phyloP scores from a whole-genome alignment of 768 basidiomycete genomes.

The Mycena metata region DNA sequence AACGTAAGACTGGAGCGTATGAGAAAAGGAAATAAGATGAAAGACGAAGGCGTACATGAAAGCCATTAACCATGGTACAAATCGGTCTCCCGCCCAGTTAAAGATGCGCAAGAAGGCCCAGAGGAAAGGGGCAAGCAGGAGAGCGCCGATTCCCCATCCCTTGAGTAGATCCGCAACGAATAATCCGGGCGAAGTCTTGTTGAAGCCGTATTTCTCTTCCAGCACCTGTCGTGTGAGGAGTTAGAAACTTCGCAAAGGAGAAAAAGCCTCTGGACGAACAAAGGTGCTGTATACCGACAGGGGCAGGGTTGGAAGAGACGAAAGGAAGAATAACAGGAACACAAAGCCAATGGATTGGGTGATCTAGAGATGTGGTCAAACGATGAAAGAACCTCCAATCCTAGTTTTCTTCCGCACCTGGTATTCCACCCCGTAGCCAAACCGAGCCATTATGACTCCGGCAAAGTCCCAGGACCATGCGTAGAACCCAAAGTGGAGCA shows the following conservation, averaged over 20 bases:
- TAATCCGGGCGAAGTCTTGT: slow-evolving; percentile 86
- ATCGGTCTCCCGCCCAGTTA: slow-evolving; percentile 92
- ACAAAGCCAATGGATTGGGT: slow-evolving; percentile 86
- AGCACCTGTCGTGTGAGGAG: slow-evolving; percentile 49
- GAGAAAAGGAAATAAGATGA: neutral
- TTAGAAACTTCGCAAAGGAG: neutral
- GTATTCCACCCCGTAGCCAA: slow-evolving; percentile 79
- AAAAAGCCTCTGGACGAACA: slow-evolving; percentile 51
- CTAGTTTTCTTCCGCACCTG: slow-evolving; percentile 63
- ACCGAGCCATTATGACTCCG: slow-evolving; percentile 61
- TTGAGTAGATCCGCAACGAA: slow-evolving; percentile 89
- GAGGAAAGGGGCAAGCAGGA: slow-evolving; percentile 87
- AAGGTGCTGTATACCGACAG: slow-evolving; percentile 90
- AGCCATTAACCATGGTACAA: slow-evolving; percentile 93
- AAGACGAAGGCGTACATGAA: slow-evolving; percentile 75
- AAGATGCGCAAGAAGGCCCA: slow-evolving; percentile 91
- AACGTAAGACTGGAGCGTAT: slow-evolving; percentile 72
- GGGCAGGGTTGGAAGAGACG: slow-evolving; percentile 79
- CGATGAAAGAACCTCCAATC: neutral
- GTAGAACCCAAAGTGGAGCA: slow-evolving; percentile 85
- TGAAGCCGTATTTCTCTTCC: slow-evolving; percentile 97
- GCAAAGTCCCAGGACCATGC: slow-evolving; percentile 85
- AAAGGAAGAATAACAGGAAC: slow-evolving; percentile 73
- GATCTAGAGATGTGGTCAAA: slow-evolving; percentile 66
- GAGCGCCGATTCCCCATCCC: slow-evolving; percentile 77